Evolutionary conservation across 306 rosid species (phyloP).

Genomic region (Cyamopsis tetragonoloba): DNA sequence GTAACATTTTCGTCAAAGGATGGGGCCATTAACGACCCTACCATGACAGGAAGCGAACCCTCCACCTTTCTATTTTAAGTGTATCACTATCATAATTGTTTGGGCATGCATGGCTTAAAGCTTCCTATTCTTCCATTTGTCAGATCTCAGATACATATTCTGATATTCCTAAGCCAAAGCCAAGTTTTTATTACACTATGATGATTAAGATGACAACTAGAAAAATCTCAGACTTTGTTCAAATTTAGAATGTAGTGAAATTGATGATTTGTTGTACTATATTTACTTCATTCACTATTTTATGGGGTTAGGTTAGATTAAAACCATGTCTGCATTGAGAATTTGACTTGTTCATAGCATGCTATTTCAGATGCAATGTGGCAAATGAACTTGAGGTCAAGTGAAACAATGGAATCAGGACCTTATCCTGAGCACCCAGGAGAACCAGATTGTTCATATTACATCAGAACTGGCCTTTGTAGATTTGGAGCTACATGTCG

Average conservation of each 20-base stretch:
- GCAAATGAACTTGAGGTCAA: conserved; percentile 86
- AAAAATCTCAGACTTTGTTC: background rate
- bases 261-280: background rate
- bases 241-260: conserved; percentile 11
- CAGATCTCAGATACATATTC: conserved; percentile 11
- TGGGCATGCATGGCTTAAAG: conserved; percentile 11
- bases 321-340: conserved; percentile 11
- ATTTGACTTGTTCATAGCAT: conserved; percentile 17
- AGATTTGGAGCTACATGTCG: conserved; percentile 97
- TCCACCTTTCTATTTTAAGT: background rate
- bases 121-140: conserved; percentile 8
- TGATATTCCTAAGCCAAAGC: background rate
- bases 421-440: conserved; percentile 91
- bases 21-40: conserved; percentile 8
- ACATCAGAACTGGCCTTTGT: conserved; percentile 92
- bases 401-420: conserved; percentile 87
- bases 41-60: background rate
- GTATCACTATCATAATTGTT: background rate
- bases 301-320: background rate
- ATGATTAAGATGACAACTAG: background rate
- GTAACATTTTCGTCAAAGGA: conserved; percentile 8
- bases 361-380: conserved; percentile 82
- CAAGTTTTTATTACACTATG: conserved; percentile 3
- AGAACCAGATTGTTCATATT: conserved; percentile 94
- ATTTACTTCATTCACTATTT: conserved; percentile 8